These are phyloP conservation scores for Trichothecium sympodiale DNA, from an alignment of 2,329 filamentous ascomycete genomes.

Conservation along the genomic window DNA sequence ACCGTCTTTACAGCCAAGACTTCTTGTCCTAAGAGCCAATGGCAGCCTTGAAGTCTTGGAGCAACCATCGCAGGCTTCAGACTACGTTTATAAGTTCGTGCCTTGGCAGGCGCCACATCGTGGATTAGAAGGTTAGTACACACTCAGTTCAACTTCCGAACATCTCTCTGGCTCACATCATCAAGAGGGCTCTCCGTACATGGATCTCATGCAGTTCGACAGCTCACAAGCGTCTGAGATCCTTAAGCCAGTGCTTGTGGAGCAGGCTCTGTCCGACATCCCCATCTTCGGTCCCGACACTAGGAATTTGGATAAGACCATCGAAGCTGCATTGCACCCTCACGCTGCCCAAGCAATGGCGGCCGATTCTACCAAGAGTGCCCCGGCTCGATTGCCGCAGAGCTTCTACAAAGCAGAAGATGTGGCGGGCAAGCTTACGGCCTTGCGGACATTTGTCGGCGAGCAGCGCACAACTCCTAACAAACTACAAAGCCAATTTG, in stretches of 20 bases:
- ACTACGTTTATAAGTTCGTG: constrained; percentile 48
- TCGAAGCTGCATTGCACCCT: constrained; percentile 27
- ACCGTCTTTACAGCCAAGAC: constrained; percentile 42
- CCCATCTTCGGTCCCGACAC: constrained; percentile 47
- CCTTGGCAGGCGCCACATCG: constrained; percentile 51
- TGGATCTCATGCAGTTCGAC: constrained; percentile 48
- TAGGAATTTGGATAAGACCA: constrained; percentile 27
- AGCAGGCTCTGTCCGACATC: constrained; percentile 40
- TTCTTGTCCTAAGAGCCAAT: constrained; percentile 48
- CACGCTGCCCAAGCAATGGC: constrained; percentile 19
- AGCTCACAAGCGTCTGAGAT: constrained; percentile 38
- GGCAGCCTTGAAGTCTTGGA: constrained; percentile 52
- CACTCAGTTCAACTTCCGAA: background rate
- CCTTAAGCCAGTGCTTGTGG: constrained; percentile 41
- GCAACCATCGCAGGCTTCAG: constrained; percentile 45
- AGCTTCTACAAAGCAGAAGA: constrained; percentile 29
- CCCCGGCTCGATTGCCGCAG: constrained; percentile 23
- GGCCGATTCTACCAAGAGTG: constrained; percentile 26
- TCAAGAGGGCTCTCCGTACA: constrained; percentile 39
- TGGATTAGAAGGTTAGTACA: constrained; percentile 38
- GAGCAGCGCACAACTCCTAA: constrained; percentile 14
- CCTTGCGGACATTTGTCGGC: constrained; percentile 28
- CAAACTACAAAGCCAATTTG: constrained; percentile 11
- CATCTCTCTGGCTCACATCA: background rate
- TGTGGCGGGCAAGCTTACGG: constrained; percentile 37